Conservation (phyloP, 1,139 yeast genomes). For the Geotrichum fermentans region DNA sequence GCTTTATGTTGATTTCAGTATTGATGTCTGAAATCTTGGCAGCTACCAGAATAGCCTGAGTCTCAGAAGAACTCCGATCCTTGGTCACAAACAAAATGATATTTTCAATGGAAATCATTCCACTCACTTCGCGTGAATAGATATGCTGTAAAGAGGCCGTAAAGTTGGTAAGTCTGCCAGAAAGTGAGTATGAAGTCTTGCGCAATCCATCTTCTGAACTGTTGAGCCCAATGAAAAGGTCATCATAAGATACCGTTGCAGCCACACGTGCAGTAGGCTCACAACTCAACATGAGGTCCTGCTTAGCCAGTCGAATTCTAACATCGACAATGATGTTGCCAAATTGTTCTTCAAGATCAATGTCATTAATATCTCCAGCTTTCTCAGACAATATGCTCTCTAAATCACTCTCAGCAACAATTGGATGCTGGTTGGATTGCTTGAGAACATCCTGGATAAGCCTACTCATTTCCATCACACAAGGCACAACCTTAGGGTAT, state of each 20-base stretch:
- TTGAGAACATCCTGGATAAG: slow-evolving; percentile 28
- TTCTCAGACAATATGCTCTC: slow-evolving; percentile 2
- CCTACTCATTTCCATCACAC: slow-evolving; percentile 52
- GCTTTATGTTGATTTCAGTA: slow-evolving; percentile 71
- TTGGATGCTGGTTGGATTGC: slow-evolving; percentile 13
- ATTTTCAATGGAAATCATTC: slow-evolving; percentile 56
- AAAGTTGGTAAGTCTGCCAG: slow-evolving; percentile 48
- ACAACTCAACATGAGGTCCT: slow-evolving; percentile 73
- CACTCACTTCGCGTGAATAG: slow-evolving; percentile 85
- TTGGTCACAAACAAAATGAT: slow-evolving; percentile 41
- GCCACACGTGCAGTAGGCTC: slow-evolving; percentile 92
- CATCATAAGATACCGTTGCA: slow-evolving; percentile 70
- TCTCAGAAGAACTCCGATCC: slow-evolving; percentile 25
- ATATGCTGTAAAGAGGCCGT: slow-evolving; percentile 79
- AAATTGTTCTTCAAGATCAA: slow-evolving; percentile 25
- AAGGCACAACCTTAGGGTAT: slow-evolving; percentile 74
- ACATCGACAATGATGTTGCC: slow-evolving; percentile 58
- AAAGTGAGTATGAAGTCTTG: slow-evolving; percentile 38
- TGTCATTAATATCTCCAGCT: not conserved
- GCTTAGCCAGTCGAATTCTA: slow-evolving; percentile 63
- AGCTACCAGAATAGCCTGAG: slow-evolving; percentile 38
- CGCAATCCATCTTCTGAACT: slow-evolving; percentile 40
- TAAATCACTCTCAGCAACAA: not conserved
- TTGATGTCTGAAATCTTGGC: slow-evolving; percentile 54
- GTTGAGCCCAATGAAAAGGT: slow-evolving; percentile 54